phyloP scores from a whole-genome alignment of 2,329 filamentous ascomycete species.

The Phoma sp. region DNA sequence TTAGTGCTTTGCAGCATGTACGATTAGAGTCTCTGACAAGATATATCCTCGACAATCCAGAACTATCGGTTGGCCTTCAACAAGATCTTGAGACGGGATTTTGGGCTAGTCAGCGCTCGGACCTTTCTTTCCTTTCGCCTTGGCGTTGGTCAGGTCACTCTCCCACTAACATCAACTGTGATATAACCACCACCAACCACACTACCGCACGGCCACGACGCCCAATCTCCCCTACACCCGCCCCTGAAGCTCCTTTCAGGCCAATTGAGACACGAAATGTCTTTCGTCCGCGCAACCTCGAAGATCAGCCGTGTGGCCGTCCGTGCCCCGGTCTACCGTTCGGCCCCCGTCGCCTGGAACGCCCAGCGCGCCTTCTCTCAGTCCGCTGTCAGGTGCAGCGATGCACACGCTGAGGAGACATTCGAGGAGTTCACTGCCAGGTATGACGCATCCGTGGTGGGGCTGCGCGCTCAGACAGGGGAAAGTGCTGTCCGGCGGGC shows the following conservation, averaged over 20 bases:
- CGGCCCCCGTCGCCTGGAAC: constrained; percentile 41
- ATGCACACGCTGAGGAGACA: constrained; percentile 86
- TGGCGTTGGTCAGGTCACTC: constrained; percentile 20
- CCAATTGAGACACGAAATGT: constrained; percentile 45
- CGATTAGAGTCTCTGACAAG: neutral
- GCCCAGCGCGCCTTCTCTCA: constrained; percentile 58
- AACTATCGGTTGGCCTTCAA: too few species aligned
- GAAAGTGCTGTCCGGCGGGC: constrained; percentile 23
- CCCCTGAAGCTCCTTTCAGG: constrained; percentile 28
- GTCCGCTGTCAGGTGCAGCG: constrained; percentile 52
- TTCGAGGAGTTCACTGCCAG: constrained; percentile 98
- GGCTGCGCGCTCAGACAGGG: constrained; percentile 20
- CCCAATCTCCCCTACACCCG: constrained; percentile 24
- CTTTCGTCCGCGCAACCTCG: constrained; percentile 47
- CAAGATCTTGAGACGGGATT: too few species aligned
- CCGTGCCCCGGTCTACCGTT: constrained; percentile 44
- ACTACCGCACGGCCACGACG: constrained; percentile 30
- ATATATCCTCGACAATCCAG: neutral
- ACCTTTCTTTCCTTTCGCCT: constrained; percentile 21
- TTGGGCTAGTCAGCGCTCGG: neutral
- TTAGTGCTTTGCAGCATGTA: neutral
- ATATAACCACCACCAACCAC: constrained; percentile 31
- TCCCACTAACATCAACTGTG: constrained; percentile 23
- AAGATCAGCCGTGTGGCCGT: constrained; percentile 44
- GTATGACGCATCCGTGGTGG: constrained; percentile 61